phyloP scores from a whole-genome alignment of 208 protist genomes.

The Phytomonas sp. region DNA sequence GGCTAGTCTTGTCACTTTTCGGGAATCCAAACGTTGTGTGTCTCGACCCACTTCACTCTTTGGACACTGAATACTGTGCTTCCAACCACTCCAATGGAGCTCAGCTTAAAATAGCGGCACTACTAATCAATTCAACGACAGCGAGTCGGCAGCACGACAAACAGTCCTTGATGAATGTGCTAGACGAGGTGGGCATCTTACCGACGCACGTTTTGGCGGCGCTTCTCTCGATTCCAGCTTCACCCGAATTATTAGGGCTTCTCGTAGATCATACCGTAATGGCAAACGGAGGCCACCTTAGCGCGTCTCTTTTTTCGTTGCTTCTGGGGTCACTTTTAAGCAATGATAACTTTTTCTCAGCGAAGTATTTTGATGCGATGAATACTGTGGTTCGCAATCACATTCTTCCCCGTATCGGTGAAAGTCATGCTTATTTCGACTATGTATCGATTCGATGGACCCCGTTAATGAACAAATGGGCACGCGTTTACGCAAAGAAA shows the following conservation, averaged over 20 bases:
- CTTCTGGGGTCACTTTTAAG: conserved; percentile 38
- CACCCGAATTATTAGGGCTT: conserved; percentile 16
- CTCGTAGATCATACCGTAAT: conserved; percentile 21
- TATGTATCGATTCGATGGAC: conserved; percentile 59
- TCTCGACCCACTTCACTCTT: neutral
- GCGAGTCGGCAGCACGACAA: neutral
- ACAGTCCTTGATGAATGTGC: neutral
- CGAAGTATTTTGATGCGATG: conserved; percentile 35
- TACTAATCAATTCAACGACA: neutral
- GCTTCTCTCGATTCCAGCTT: conserved; percentile 17
- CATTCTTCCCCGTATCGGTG: conserved; percentile 14
- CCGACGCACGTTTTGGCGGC: conserved; percentile 11
- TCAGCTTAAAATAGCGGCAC: neutral
- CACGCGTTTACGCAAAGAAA: conserved; percentile 57
- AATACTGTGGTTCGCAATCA: conserved; percentile 24
- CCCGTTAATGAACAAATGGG: conserved; percentile 64
- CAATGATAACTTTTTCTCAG: conserved; percentile 69
- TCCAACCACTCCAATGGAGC: neutral
- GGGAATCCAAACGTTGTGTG: neutral
- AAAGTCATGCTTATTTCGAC: conserved; percentile 23
- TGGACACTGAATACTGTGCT: neutral
- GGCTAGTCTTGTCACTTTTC: neutral
- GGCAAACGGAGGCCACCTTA: conserved; percentile 11
- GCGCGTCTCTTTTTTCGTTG: conserved; percentile 20
- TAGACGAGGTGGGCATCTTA: conserved; percentile 2